Evolutionary conservation across 306 rosid genomes (phyloP).

Genomic region (Begonia peltatifolia): DNA sequence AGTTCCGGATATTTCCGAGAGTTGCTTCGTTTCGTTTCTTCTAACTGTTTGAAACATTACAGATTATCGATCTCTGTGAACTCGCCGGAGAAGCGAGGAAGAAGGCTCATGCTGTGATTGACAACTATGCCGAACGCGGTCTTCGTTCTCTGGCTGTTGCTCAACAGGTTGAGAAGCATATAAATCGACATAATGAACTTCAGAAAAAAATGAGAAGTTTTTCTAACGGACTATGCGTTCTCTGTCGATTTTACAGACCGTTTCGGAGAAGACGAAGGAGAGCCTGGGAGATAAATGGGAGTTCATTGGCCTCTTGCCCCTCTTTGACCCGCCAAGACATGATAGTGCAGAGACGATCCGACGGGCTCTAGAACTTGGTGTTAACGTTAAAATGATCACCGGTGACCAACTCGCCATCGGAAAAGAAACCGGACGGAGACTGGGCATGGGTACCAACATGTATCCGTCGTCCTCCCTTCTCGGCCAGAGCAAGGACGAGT

Average conservation of each 20-base stretch:
- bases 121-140: background rate
- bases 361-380: conserved; percentile 53
- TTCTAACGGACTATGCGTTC: background rate
- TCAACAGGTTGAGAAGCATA: background rate
- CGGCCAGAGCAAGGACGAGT: conserved; percentile 32
- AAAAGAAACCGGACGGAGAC: conserved; percentile 56
- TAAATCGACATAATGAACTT: background rate
- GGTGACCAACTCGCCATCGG: conserved; percentile 69
- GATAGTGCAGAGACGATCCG: conserved; percentile 34
- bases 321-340: conserved; percentile 48
- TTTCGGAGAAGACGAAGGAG: conserved; percentile 39
- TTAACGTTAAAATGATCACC: conserved; percentile 57
- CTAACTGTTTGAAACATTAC: background rate
- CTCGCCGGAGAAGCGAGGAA: background rate
- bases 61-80: conserved; percentile 1
- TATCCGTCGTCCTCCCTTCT: conserved; percentile 10
- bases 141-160: conserved; percentile 1
- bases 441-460: conserved; percentile 18
- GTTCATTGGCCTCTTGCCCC: conserved; percentile 47
- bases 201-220: background rate
- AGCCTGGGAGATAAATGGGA: conserved; percentile 44
- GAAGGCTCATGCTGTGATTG: background rate
- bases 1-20: too few relatives aligned
- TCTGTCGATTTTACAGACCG: conserved; percentile 16
- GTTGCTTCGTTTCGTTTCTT: too few relatives aligned